Evolutionary conservation across 495 filamentous ascomycete genomes (phyloP), one percentile per base, ranked within the genome.

Genomic region (Penicillium waksmanii): DNA sequence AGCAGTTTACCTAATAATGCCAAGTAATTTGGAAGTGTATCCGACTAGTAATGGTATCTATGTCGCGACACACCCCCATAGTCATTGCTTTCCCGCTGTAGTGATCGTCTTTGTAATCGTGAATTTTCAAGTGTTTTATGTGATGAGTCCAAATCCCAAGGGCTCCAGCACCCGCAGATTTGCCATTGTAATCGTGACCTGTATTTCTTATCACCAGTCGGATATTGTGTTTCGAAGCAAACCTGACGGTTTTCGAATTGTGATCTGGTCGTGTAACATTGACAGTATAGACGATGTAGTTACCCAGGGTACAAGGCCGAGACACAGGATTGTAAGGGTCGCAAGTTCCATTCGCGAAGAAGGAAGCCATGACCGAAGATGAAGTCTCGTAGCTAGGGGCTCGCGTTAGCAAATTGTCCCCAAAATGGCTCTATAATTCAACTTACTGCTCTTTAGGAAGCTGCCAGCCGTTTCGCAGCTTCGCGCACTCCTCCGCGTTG

Each of bases 191-290:
- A 56, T 82, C 75, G 55, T 78, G 73, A 11, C 87, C 87, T 0
- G 86, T 89, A 64, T 88, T 89, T 17, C 84, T 85, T 40, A 90
- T 74, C 23, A 89, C 73, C 11, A 89, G 63, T 21, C 86, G 81
- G 47, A 90, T 77, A 60, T 84, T 85, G 55, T 84, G 76, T 34
- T 79, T 51, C 0, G 73, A 69, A 0, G 83, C 82, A 54, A 82
- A 87, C 25, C 74, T 69, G 35, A 86, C 50, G 1, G 70, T 58
- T 15, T 62, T 61, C 10, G 61, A 51, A 21, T 79, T 62, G 25
- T 82, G 69, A 4, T 56, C 65, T 18, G 66, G 56, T 10, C 50
- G 62, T 5, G 63, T 65, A 5, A 73, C 77, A 58, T 78, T 74
- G 27, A 82, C 71, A 0, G 74, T 57, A 56, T 88, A 90, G 5